Conservation (phyloP, 169 alveolate species). For the Plasmodium berghei region DNA sequence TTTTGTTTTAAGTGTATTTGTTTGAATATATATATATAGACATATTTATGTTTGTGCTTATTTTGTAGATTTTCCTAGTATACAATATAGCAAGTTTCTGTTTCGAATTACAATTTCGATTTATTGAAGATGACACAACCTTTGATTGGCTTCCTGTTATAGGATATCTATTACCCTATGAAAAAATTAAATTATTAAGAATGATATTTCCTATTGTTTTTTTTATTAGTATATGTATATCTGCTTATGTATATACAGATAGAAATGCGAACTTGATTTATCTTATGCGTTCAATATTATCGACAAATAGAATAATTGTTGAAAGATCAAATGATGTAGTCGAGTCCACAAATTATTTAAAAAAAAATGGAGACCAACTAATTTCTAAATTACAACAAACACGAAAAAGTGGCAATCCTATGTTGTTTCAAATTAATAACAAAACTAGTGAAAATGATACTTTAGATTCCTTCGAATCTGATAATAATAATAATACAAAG, state of each 20-base stretch:
- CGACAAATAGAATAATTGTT: slow-evolving; percentile 60
- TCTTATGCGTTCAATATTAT: slow-evolving; percentile 70
- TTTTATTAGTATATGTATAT: slow-evolving; percentile 58
- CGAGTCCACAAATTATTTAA: slow-evolving; percentile 65
- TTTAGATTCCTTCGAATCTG: slow-evolving; percentile 11
- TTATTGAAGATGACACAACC: slow-evolving; percentile 75
- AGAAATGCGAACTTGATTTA: slow-evolving; percentile 58
- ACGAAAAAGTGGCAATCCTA: slow-evolving; percentile 4
- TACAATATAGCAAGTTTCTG: slow-evolving; percentile 75
- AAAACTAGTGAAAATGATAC: slow-evolving; percentile 1
- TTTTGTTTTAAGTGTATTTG: background rate
- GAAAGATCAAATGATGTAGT: slow-evolving; percentile 68
- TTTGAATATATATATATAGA: background rate
- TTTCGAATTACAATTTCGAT: slow-evolving; percentile 71
- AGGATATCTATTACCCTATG: slow-evolving; percentile 73
- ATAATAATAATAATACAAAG: slow-evolving; percentile 30
- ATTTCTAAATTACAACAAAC: slow-evolving; percentile 62
- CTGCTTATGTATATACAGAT: slow-evolving; percentile 68
- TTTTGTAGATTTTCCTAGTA: slow-evolving; percentile 59
- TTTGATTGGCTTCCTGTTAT: slow-evolving; percentile 70
- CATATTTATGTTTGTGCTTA: background rate
- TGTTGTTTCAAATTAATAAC: background rate
- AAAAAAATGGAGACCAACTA: slow-evolving; percentile 48
- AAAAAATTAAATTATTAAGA: slow-evolving; percentile 61
- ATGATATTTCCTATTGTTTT: slow-evolving; percentile 66